Base-by-base conservation (phyloP, 1,284 basidiomycete genomes). In the Papiliotrema laurentii region DNA sequence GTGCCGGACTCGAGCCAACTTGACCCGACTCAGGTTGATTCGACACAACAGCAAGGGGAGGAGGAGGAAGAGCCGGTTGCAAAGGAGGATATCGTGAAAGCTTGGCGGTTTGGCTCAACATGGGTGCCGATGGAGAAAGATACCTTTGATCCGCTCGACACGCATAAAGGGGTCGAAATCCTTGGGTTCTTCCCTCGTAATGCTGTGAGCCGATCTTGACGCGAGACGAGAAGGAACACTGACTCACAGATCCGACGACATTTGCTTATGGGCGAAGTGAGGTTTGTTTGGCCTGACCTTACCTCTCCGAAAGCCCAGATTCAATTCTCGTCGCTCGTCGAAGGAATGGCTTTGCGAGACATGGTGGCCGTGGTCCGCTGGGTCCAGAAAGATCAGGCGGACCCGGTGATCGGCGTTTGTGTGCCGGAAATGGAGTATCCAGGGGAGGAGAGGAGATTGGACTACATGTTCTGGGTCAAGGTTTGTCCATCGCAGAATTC, bases 31-130 rank as follows among this genome's bases (percentile, higher is more conserved):
- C 35, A 30, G n/a, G 10, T 6, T 7, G 39, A 16, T 13, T 5
- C 6, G 3, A 31, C 33, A 9, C 21, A 53, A 25, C 44, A 37
- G 10, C 62, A 61, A 37, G 67, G 69, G 19, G 62, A 74, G 3
- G 63, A 67, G 6, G 70, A 74, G 41, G 68, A 72, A n/a, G 72
- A 72, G 41, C 55, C 61, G 19, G 71, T 73, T 5, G 61, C 58
- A 14, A 67, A 69, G 55, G 71, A 73, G 41, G 69, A 73, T 55
- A 50, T 73, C 9, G 70, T 72, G 19, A 80, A 81, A 54, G 94
- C 91, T 0, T 97, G 87, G 79, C 88, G 90, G 69, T 96, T 97
- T 59, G 94, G 94, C 5, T 84, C 87, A 3, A 88, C 86, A 2
- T 90, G 91, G 69, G 85, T 85, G 1, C 89, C 90, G 2, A 84